Base-by-base conservation (phyloP, 106 monocot species). In the Apostasia shenzhenica region DNA sequence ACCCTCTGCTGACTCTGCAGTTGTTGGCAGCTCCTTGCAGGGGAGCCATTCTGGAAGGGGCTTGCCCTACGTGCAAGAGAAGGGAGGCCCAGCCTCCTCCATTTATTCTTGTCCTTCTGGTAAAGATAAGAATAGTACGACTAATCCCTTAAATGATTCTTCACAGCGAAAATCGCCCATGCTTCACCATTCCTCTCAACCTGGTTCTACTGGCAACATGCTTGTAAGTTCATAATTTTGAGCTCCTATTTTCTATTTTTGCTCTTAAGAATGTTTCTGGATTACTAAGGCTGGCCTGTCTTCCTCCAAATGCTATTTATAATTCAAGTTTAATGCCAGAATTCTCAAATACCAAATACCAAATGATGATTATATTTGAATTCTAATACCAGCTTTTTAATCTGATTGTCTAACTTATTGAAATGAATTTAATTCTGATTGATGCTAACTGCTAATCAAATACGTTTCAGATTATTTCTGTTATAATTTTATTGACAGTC, bases 101-200 rank as follows among this genome's bases (percentile, higher is more conserved):
- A 48, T 73, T 9, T 69, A 61, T 3, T 1, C 67, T 3, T 51
- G 68, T 13, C 56, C 66, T 59, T 53, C 73, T 49, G 56, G 68
- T 6, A 80, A 75, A 50, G 93, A 97, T 39, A 92, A 83, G 68
- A 77, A 55, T 6, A 61, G 65, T 8, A 8, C 45, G 9, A 51
- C 46, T 26, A 77, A 69, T 68, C 39, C 61, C 37, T 63, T 72
- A 39, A 45, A 48, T 0, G 92, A 87, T 43, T 41, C 79, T 44
- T 75, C 73, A 8, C 86, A 89, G 71, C 73, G 80, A 45, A 88
- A 99, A 68, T 85, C 76, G 58, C 73, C 72, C 41, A 59, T 75
- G 12, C 70, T 87, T 26, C 84, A 79, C 55, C 83, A 86, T 63
- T 41, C 71, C 13, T 71, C 83, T 0, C 89, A 82, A 48, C 55